phyloP scores from a whole-genome alignment of 805 yeast species.

The Wickerhamomyces ciferrii region DNA sequence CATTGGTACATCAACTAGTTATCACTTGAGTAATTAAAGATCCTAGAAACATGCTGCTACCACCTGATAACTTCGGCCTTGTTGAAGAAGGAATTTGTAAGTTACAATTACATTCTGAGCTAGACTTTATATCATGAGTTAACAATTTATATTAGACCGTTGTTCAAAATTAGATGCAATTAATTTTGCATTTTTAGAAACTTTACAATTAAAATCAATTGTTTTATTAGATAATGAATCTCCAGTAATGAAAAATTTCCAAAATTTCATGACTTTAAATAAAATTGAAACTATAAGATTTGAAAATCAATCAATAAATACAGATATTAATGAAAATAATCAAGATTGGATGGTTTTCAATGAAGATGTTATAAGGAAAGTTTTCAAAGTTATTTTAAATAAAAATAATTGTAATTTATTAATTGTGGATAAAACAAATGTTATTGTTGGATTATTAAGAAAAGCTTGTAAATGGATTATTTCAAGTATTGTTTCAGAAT shows the following conservation, averaged over 20 bases:
- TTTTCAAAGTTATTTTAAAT: constrained; percentile 64
- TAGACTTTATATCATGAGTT: not conserved
- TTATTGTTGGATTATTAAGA: constrained; percentile 76
- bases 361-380: constrained; percentile 54
- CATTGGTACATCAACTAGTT: not conserved
- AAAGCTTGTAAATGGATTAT: constrained; percentile 87
- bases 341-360: constrained; percentile 69
- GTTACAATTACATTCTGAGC: constrained; percentile 5
- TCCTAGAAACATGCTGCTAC: constrained; percentile 59
- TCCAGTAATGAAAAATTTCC: constrained; percentile 63
- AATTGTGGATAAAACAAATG: constrained; percentile 73
- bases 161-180: constrained; percentile 76
- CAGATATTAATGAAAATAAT: constrained; percentile 16
- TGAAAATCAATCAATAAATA: constrained; percentile 23
- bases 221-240: constrained; percentile 79
- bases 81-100: constrained; percentile 78
- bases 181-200: constrained; percentile 71
- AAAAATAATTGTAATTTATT: constrained; percentile 58
- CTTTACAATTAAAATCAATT: constrained; percentile 63
- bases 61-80: constrained; percentile 89
- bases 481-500: constrained; percentile 79
- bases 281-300: constrained; percentile 40
- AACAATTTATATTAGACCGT: constrained; percentile 36
- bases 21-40: not conserved
- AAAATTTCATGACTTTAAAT: constrained; percentile 56